Base-by-base conservation (phyloP, 2,329 filamentous ascomycete genomes). In the Hirsutella minnesotensis region DNA sequence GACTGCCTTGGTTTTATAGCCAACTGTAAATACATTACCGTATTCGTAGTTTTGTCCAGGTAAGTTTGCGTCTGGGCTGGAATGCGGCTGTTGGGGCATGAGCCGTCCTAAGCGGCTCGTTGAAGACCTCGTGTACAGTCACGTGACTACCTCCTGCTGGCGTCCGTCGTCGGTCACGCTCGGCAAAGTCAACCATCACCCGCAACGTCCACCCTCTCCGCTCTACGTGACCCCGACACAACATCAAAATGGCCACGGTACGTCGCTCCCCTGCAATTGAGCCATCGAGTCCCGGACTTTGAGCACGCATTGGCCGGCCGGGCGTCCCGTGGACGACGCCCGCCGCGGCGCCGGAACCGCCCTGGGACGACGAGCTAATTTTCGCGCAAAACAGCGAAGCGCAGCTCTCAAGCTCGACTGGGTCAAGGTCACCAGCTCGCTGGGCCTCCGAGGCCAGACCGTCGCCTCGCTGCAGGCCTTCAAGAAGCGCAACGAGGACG, bases 401-500 rank as follows among this genome's bases (percentile, higher is more conserved):
- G 89, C 90, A 76, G 89, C 90, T 70, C 80, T 94, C 71, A 98
- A 96, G 81, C 80, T 98, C 77, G 92, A 98, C 82, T 98, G 92
- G 92, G 80, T 80, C 72, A 92, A 94, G 74, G 80, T 98, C 62
- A 83, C 83, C 70, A 80, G 78, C 70, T 94, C 90, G 63, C 88
- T 98, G 60, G 90, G 90, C 67, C 87, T 98, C 67, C 86, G 86
- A 68, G 92, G 92, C 66, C 86, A 88, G 73, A 98, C 92, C 56
- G 89, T 86, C 56, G 72, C 83, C 59, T 84, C 90, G 49, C 87
- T 98, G 49, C 83, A 90, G 66, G 79, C 86, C 53, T 98, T 98
- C 83, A 98, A 98, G 81, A 92, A 95, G 81, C 89, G 92, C 73
- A 95, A 96, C 77, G 92, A 98, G 65, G 89, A 95, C 66, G 90